These are phyloP conservation scores for Agaricus blazei DNA, from an alignment of 768 basidiomycete genomes.

Conservation along the genomic window DNA sequence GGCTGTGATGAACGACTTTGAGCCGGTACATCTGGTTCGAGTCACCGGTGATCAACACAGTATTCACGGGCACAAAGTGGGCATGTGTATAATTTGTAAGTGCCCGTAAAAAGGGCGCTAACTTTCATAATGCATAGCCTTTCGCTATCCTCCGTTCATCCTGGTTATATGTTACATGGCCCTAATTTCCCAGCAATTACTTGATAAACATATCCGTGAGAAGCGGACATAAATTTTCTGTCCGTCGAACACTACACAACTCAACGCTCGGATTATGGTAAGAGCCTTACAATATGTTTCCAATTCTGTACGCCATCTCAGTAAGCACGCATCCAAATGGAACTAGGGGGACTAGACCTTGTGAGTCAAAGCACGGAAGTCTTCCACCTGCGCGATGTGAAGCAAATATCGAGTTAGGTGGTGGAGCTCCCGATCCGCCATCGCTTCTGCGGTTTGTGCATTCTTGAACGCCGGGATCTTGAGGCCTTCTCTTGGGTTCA, in stretches of 20 bases:
- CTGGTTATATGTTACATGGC: too few relatives aligned
- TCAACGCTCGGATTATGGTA: constrained; percentile 18
- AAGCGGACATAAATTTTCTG: not conserved
- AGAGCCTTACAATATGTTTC: constrained; percentile 41
- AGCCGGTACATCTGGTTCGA: too few relatives aligned
- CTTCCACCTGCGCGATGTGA: constrained; percentile 51
- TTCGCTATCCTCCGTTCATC: too few relatives aligned
- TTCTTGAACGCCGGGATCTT: constrained; percentile 81
- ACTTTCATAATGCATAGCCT: too few relatives aligned
- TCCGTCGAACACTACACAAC: not conserved
- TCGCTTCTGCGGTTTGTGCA: constrained; percentile 60
- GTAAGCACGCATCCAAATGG: not conserved
- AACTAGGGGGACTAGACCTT: constrained; percentile 38
- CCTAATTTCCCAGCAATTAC: too few relatives aligned
- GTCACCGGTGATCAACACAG: too few relatives aligned
- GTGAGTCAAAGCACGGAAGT: constrained; percentile 64
- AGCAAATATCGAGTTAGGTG: constrained; percentile 63
- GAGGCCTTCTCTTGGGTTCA: constrained; percentile 80
- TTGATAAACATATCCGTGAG: not conserved
- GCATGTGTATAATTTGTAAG: too few relatives aligned
- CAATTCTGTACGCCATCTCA: constrained; percentile 35
- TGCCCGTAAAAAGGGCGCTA: too few relatives aligned
- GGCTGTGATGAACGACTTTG: too few relatives aligned
- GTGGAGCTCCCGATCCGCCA: constrained; percentile 64
- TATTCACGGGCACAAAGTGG: too few relatives aligned